These are phyloP conservation scores for Liquidambar formosana DNA, from an alignment of 164 flowering plant species.

Conservation along the genomic window DNA sequence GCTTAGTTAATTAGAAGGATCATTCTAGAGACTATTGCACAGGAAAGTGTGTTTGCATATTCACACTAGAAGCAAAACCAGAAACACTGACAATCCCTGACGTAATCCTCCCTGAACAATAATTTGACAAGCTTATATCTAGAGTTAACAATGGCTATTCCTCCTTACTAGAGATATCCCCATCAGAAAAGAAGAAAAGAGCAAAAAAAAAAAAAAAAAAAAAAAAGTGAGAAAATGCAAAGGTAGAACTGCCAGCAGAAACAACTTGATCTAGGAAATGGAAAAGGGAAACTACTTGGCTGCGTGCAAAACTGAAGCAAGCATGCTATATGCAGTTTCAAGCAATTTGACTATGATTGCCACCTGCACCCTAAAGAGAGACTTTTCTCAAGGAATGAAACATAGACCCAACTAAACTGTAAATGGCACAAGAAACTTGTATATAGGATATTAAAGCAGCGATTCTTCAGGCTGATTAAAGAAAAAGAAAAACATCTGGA, in stretches of 20 bases:
- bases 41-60: not conserved
- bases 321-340: slow-evolving; percentile 8
- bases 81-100: not conserved
- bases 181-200: not conserved
- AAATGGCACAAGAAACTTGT: not conserved
- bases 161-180: not conserved
- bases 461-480: not conserved
- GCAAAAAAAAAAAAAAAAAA: not conserved
- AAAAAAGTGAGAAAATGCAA: too few relatives aligned
- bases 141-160: not conserved
- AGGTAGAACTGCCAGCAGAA: not conserved
- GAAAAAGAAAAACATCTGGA: not conserved
- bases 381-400: not conserved
- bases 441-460: not conserved
- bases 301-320: not conserved
- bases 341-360: not conserved
- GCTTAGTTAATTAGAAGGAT: too few relatives aligned
- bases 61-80: not conserved
- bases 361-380: not conserved
- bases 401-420: not conserved
- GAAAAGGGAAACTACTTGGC: not conserved
- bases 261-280: not conserved
- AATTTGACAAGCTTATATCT: not conserved
- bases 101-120: not conserved
- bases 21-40: too few relatives aligned